These are phyloP conservation scores for Pinus albicaulis DNA, from an alignment of 75 land plant species.

Conservation along the genomic window DNA sequence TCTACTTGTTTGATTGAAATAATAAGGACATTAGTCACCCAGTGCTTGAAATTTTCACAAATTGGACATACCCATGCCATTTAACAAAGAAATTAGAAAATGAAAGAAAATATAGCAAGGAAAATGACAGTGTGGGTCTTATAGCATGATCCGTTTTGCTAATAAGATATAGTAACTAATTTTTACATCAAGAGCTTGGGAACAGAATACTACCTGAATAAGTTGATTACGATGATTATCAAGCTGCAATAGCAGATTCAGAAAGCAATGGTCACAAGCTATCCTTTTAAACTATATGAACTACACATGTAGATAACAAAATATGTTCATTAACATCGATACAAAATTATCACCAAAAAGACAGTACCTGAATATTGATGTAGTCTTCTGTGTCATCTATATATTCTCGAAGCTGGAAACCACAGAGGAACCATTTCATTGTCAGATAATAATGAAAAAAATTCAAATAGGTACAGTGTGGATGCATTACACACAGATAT, in stretches of 20 bases:
- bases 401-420: constrained; percentile 89
- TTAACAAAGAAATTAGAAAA: background rate
- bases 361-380: constrained; percentile 92
- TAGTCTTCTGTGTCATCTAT: constrained; percentile 99
- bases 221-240: constrained; percentile 99
- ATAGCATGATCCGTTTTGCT: background rate
- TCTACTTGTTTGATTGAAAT: too few relatives aligned
- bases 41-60: too few relatives aligned
- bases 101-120: background rate
- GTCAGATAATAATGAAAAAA: too few relatives aligned
- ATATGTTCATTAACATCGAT: background rate
- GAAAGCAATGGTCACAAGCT: constrained; percentile 7
- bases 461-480: too few relatives aligned
- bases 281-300: background rate
- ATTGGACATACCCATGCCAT: background rate
- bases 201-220: constrained; percentile 68
- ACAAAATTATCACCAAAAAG: background rate
- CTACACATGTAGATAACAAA: too few relatives aligned
- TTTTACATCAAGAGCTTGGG: background rate
- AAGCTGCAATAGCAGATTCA: constrained; percentile 58
- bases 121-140: background rate
- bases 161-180: background rate
- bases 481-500: background rate
- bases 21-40: too few relatives aligned
- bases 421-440: background rate